Conservation (phyloP, 2,329 filamentous ascomycete species). For the Nothophaeocryptopus gaeumannii region DNA sequence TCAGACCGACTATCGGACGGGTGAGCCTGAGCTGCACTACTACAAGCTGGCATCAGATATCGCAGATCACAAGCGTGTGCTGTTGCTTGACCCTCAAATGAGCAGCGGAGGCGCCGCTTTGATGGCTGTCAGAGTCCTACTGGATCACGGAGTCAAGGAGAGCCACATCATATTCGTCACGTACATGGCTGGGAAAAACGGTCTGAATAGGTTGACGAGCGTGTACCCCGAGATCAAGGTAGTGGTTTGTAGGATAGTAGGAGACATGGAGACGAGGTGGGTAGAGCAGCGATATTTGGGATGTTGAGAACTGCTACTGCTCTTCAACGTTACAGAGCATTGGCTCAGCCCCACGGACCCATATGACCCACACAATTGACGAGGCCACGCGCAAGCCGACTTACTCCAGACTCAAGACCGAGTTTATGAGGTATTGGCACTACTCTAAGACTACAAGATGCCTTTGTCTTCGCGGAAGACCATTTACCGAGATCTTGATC, state of each 20-base stretch:
- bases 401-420: no score
- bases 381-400: no score
- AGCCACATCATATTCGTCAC: constrained; percentile 88
- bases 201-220: constrained; percentile 77
- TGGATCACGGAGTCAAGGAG: constrained; percentile 86
- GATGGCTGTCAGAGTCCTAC: constrained; percentile 94
- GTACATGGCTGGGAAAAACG: constrained; percentile 81
- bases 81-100: constrained; percentile 92
- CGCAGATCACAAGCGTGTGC: constrained; percentile 69
- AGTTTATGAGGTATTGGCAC: no score
- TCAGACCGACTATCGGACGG: constrained; percentile 74
- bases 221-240: constrained; percentile 87
- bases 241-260: constrained; percentile 77
- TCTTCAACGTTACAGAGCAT: no score
- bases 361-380: no score
- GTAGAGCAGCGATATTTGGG: constrained; percentile 86
- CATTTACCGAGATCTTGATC: no score
- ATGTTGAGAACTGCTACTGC: constrained; percentile 53
- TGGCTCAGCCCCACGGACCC: no score
- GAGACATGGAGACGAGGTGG: constrained; percentile 83
- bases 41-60: constrained; percentile 75
- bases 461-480: no score
- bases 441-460: no score
- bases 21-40: constrained; percentile 91
- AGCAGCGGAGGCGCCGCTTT: constrained; percentile 79